A percentile compares a stretch with the other conserved stretches of the same genome.
phyloP scores from a whole-genome alignment of 805 yeast species.

The Spathaspora hagerdaliae region DNA sequence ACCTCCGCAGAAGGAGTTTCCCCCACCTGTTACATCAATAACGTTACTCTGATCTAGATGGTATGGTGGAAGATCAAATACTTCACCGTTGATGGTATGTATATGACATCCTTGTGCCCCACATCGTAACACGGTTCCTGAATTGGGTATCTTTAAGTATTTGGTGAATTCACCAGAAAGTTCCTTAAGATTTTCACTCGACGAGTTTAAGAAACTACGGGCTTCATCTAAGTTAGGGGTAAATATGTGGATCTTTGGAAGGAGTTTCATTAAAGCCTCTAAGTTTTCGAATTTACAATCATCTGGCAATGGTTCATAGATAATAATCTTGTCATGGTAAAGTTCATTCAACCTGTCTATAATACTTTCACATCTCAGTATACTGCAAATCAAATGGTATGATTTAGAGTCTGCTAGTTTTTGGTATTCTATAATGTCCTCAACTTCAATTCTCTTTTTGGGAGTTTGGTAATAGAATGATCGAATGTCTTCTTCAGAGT shows the following conservation, averaged over 20 bases:
- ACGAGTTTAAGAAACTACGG: constrained; percentile 52
- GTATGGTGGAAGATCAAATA: constrained; percentile 67
- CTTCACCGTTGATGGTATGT: constrained; percentile 18
- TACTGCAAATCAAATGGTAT: constrained; percentile 73
- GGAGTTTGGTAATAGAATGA: constrained; percentile 59
- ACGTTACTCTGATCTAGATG: constrained; percentile 43
- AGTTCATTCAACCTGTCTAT: constrained; percentile 29
- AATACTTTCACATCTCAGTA: constrained; percentile 53
- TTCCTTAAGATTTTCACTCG: constrained; percentile 45
- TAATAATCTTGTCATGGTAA: constrained; percentile 35
- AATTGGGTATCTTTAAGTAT: constrained; percentile 34
- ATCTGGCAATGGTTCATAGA: constrained; percentile 89
- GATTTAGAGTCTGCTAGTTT: constrained; percentile 36
- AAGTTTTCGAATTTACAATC: constrained; percentile 53
- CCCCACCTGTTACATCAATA: constrained; percentile 44
- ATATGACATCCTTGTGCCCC: constrained; percentile 70
- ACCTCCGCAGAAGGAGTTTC: constrained; percentile 42
- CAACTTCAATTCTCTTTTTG: constrained; percentile 53
- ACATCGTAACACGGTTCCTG: constrained; percentile 66
- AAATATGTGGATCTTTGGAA: constrained; percentile 52
- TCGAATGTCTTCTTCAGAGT: constrained; percentile 55
- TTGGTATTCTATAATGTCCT: constrained; percentile 45
- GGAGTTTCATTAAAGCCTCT: constrained; percentile 25
- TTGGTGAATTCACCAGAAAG: constrained; percentile 40
- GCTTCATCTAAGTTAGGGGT: constrained; percentile 89